Evolutionary conservation across 2,329 filamentous ascomycete species (phyloP), one percentile per base, ranked within the genome.

Genomic region (Drechslerella stenobrocha): DNA sequence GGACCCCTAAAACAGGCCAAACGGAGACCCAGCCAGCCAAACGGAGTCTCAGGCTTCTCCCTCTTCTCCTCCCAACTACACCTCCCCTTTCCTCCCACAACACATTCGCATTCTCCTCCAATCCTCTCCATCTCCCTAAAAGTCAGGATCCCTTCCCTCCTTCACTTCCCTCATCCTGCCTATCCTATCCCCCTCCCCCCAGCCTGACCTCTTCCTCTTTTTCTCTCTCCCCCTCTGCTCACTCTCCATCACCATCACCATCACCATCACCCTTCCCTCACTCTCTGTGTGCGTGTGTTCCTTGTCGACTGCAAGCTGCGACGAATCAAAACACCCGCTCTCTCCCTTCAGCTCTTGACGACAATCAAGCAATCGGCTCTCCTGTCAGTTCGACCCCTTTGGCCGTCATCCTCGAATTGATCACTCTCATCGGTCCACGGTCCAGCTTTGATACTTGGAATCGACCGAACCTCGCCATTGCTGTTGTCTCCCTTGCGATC

Each of bases 281-380:
- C 34, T 67, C 47, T 59, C 23, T 37, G 55, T 50, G 35, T 48
- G 24, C 42, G 47, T 35, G 52, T 60, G 48, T 46, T 46, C 59
- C 55, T 18, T 58, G 65, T 70, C 51, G 50, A 70, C 57, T 56
- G 58, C 61, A 56, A 55, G 37, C 44, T 53, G 55, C 67, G 57
- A 70, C 58, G 57, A 63, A 44, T 37, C 59, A 57, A 44, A 52
- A 58, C 53, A 55, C 47, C 47, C 61, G 23, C 40, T 44, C 46
- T 56, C 46, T 55, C 48, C 32, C 40, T 53, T 35, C 45, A 65
- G 35, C 58, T 47, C 56, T 60, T 18, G 37, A 5, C 47, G 52
- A 53, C 42, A 58, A 53, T 52, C 55, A 42, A 15, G 15, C 34
- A 37, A 15, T 63, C 58, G 51, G 47, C 35, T 47, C 63, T 52